A percentile compares a stretch with the other conserved stretches of the same genome.
Evolutionary conservation across 2,329 filamentous ascomycete genomes (phyloP).

Genomic region (Epichloe uncinata): DNA sequence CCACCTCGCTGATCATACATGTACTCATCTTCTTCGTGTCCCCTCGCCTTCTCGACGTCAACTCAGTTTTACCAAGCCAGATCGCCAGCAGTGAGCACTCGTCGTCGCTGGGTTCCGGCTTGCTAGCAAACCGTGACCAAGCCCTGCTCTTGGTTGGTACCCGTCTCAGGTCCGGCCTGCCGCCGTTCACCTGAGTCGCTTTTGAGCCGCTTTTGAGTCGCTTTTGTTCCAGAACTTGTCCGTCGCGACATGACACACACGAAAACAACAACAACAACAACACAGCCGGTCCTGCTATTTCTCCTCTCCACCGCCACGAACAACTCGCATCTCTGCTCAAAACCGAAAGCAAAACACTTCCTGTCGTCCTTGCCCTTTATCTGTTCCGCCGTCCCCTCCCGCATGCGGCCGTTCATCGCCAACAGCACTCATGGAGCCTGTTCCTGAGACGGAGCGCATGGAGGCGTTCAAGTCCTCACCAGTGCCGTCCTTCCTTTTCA

Average conservation of each 20-base stretch:
- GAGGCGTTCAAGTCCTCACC: conserved; percentile 50
- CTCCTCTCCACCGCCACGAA: neutral
- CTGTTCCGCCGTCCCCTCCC: neutral
- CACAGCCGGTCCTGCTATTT: neutral
- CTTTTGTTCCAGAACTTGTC: neutral
- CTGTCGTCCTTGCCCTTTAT: neutral
- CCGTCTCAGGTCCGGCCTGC: neutral
- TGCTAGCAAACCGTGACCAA: no score
- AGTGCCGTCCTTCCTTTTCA: conserved; percentile 36
- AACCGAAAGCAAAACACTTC: neutral
- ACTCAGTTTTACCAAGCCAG: no score
- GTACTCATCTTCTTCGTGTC: no score
- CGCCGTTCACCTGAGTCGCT: neutral
- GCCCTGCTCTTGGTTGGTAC: no score
- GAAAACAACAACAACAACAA: neutral
- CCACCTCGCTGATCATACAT: no score
- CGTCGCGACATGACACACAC: neutral
- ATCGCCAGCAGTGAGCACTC: no score
- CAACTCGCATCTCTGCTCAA: no score
- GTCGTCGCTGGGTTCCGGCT: no score
- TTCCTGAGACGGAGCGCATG: conserved; percentile 55
- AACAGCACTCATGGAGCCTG: conserved; percentile 42
- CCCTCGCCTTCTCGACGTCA: no score
- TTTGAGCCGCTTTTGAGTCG: no score
- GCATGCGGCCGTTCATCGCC: conserved; percentile 1